Conservation (phyloP, 139 green algal species). For the Chlorella ohadii region DNA sequence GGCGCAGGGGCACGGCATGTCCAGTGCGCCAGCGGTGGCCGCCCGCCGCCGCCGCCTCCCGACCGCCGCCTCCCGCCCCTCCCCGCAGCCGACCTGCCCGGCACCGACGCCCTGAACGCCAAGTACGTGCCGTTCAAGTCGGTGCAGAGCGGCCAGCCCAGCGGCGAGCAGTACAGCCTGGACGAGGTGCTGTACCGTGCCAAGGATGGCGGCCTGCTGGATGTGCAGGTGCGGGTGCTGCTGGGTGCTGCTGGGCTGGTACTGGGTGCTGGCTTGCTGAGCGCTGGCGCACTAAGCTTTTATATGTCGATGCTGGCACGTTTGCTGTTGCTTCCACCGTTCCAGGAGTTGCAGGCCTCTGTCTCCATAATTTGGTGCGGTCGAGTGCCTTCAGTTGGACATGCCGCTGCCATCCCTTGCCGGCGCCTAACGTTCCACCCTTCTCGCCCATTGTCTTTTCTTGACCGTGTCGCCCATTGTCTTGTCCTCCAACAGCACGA, state of each 20-base stretch:
- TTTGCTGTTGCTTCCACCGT: no score
- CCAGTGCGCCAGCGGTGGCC: background rate
- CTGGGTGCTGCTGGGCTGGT: no score
- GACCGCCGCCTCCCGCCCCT: background rate
- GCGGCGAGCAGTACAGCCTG: constrained; percentile 90
- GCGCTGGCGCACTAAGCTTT: no score
- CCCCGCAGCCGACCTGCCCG: constrained; percentile 9
- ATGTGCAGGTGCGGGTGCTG: constrained; percentile 78
- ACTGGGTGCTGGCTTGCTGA: no score
- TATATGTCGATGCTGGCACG: no score
- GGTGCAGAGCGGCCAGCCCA: constrained; percentile 47
- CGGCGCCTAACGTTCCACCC: no score
- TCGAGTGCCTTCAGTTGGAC: no score
- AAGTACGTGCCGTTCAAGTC: constrained; percentile 93
- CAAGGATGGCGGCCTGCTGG: constrained; percentile 87
- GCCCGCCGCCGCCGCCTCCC: background rate
- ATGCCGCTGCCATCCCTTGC: no score
- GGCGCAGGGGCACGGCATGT: background rate
- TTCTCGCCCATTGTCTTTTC: no score
- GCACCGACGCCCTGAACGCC: constrained; percentile 76
- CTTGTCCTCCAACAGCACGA: constrained; percentile 81
- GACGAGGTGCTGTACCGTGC: constrained; percentile 95
- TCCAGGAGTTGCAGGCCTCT: no score
- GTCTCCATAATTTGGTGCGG: no score
- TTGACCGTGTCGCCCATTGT: no score